Evolutionary conservation across 1,139 yeast genomes (phyloP), one percentile per base, ranked within the genome.

Genomic region (Magnusiomyces ingens): DNA sequence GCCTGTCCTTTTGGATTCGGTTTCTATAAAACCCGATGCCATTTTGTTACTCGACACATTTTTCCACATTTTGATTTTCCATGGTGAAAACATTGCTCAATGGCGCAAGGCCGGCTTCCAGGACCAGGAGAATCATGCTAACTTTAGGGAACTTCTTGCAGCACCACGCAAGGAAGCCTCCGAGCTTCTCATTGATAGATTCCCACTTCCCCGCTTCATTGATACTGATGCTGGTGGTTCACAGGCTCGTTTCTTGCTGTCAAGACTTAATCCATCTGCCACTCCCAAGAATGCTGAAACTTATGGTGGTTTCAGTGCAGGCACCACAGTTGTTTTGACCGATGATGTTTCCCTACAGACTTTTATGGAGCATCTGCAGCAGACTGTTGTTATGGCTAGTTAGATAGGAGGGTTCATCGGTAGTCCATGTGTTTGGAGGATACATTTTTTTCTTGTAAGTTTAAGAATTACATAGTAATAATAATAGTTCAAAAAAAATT

Each of bases 161-260:
- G 75, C 75, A 19, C 91, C 93, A 15, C 77, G 83, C 58, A 66
- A 70, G 48, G 91, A 84, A 59, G 91, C 89, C 1, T 80, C 85
- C 56, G 85, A 80, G 54, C 73, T 84, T 40, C 71, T 85, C 47
- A 72, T 79, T 58, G 91, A 84, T 61, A 68, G 93, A 58, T 84
- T 82, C 72, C 91, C 91, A 18, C 72, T 84, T 58, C 90, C 91
- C 1, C 72, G 90, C 59, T 84, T 83, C 61, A 82, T 84, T 55
- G 88, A 83, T 63, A 80, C 86, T 49, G 87, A 84, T 60, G 89
- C 84, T 62, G 85, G 88, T 49, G 90, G 89, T 2, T 82, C 87
- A 0, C 93, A 85, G 62, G 90, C 93, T 0, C 75, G 94, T 64
- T 85, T 85, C 65, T 72, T 85, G 57, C 79, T 82, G 77, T 84